Base-by-base conservation (phyloP, 208 protist genomes). In the Leishmania tarentolae region DNA sequence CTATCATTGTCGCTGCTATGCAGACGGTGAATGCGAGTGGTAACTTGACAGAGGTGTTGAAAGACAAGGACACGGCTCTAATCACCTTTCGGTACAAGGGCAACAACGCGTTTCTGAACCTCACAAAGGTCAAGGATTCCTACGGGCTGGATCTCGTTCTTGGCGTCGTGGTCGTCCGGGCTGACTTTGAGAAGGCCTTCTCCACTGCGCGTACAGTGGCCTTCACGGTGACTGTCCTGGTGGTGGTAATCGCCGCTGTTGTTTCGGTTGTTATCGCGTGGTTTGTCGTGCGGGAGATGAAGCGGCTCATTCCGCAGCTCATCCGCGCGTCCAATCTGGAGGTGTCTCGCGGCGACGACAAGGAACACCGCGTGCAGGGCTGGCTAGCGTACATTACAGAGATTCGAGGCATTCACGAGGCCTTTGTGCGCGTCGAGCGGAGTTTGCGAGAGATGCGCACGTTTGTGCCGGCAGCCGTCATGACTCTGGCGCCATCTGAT, bases 121-220 rank as follows among this genome's bases (percentile, higher is more conserved):
- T 94, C 61, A 90, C 88, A 2, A 86, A 85, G 37, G 84, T 94
- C 56, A 91, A 80, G 57, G 91, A 94, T 72, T 44, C 80, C 42
- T 91, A 89, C 85, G 91, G 89, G 31, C 81, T 94, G 40, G 78
- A 92, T 78, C 75, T 94, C 19, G 79, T 92, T 76, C 75, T 94
- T 40, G 83, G 86, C 71, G 91, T 89, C 17, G 85, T 88, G 28
- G 87, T 91, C 7, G 76, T 92, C 46, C 81, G 82, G 40, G 75
- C 88, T 0, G 91, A 94, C 84, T 94, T 94, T 46, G 84, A 91
- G 83, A 78, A 80, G 53, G 87, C 84, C 63, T 89, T 94, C 73
- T 80, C 83, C 5, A 87, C 79, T 0, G 87, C 87, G 35, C 83
- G 84, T 50, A 84, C 79, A 53, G 84, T 83, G 24, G 87, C 86